Conservation (phyloP, 75 land plant species). For the Pinus tabuliformis region DNA sequence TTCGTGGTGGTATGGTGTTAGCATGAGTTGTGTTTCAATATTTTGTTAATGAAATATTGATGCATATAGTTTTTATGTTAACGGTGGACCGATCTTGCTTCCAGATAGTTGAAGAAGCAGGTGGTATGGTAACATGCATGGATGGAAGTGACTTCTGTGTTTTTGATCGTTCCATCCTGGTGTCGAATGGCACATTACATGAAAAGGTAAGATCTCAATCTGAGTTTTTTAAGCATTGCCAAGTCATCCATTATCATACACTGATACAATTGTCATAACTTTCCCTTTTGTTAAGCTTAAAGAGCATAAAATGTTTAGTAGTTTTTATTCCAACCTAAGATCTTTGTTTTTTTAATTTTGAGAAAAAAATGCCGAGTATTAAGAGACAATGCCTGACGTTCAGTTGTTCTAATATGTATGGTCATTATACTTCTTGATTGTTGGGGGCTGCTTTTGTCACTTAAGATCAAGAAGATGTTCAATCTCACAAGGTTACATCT, state of each 20-base stretch:
- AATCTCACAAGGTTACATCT: background rate
- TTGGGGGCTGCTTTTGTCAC: too few relatives aligned
- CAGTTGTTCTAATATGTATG: too few relatives aligned
- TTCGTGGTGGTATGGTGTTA: background rate
- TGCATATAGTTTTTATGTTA: background rate
- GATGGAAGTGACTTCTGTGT: slow-evolving; percentile 89
- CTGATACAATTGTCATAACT: background rate
- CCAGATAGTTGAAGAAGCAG: slow-evolving; percentile 99
- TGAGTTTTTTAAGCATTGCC: background rate
- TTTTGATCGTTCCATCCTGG: slow-evolving; percentile 95
- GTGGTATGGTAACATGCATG: slow-evolving; percentile 91
- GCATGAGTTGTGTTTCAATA: background rate
- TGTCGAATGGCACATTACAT: slow-evolving; percentile 90
- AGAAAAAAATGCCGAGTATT: too few relatives aligned
- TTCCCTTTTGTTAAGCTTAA: too few relatives aligned
- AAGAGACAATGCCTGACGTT: too few relatives aligned
- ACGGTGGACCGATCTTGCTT: background rate
- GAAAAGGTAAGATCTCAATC: slow-evolving; percentile 42
- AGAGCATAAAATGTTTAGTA: background rate
- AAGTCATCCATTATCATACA: background rate
- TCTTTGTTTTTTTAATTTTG: background rate
- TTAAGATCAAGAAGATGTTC: background rate
- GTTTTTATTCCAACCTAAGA: background rate
- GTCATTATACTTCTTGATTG: too few relatives aligned
- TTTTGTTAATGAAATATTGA: slow-evolving; percentile 2